Conservation (phyloP, 371 early-diverging fungal genomes). For the Mortierella sp. region DNA sequence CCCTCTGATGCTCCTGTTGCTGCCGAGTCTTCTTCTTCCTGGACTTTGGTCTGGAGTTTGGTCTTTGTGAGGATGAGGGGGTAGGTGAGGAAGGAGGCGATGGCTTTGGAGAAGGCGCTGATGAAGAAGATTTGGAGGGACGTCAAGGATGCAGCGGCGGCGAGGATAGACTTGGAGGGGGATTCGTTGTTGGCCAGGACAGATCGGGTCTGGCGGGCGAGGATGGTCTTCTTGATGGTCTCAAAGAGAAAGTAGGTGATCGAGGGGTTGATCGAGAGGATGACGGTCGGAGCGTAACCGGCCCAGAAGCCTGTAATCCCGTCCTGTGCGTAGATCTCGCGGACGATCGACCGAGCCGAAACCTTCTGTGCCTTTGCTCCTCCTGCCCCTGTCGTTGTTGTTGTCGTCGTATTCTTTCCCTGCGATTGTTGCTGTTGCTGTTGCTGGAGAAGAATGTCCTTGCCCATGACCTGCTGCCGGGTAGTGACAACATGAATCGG, state of each 20-base stretch:
- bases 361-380: conserved; percentile 22
- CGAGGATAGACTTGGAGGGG: conserved; percentile 38
- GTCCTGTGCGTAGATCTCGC: conserved; percentile 62
- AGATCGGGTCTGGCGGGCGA: conserved; percentile 35
- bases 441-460: conserved; percentile 19
- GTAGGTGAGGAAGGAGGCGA: conserved; percentile 72
- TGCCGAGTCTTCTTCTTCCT: conserved; percentile 10
- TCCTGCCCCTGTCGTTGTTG: not conserved
- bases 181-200: not conserved
- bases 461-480: conserved; percentile 66
- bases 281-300: conserved; percentile 71
- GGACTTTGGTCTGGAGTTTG: conserved; percentile 44
- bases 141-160: conserved; percentile 54
- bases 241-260: conserved; percentile 75
- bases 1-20: not conserved
- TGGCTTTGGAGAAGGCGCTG: conserved; percentile 68
- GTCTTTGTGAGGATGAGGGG: conserved; percentile 72
- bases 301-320: conserved; percentile 72
- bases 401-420: conserved; percentile 22
- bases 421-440: conserved; percentile 7
- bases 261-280: conserved; percentile 71
- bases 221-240: conserved; percentile 61
- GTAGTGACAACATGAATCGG: conserved; percentile 72
- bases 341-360: conserved; percentile 50
- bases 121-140: conserved; percentile 68